Conservation (phyloP, 2,329 filamentous ascomycete species). For the Trichoderma brevicompactum region DNA sequence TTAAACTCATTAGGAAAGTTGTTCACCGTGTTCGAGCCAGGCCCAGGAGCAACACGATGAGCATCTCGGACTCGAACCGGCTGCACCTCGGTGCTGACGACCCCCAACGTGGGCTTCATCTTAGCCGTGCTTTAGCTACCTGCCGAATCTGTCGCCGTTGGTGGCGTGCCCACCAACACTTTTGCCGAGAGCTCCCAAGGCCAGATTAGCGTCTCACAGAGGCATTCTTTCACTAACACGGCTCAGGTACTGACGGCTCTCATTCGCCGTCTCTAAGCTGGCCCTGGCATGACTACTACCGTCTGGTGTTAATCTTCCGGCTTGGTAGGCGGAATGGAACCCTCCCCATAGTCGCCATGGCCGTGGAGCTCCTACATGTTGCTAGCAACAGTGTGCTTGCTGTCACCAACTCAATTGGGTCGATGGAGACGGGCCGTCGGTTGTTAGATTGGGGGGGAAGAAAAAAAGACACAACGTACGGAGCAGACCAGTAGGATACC, state of each 20-base stretch:
- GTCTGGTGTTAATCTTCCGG: constrained; percentile 5
- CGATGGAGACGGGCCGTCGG: not conserved
- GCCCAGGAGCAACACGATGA: not conserved
- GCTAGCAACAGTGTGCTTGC: not conserved
- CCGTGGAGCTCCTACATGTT: not conserved
- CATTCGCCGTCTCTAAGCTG: not conserved
- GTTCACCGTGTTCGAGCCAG: not conserved
- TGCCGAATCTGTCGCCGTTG: constrained; percentile 23
- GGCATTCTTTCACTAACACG: not conserved
- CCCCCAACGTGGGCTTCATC: constrained; percentile 21
- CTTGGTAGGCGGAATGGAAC: constrained; percentile 11
- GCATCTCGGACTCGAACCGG: not conserved
- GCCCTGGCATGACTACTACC: not conserved
- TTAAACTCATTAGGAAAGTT: constrained; percentile 18
- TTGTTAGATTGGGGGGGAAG: not conserved
- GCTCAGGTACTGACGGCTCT: not conserved
- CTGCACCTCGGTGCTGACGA: constrained; percentile 28
- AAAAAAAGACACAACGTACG: not conserved
- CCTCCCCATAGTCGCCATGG: not conserved
- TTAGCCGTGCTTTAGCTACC: constrained; percentile 13
- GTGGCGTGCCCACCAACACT: not conserved
- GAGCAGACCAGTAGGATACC: not conserved
- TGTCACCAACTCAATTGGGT: not conserved
- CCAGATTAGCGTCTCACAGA: constrained; percentile 22
- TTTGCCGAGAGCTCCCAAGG: constrained; percentile 4